Conservation (phyloP, 2,329 filamentous ascomycete genomes). For the Fusarium burgessii region DNA sequence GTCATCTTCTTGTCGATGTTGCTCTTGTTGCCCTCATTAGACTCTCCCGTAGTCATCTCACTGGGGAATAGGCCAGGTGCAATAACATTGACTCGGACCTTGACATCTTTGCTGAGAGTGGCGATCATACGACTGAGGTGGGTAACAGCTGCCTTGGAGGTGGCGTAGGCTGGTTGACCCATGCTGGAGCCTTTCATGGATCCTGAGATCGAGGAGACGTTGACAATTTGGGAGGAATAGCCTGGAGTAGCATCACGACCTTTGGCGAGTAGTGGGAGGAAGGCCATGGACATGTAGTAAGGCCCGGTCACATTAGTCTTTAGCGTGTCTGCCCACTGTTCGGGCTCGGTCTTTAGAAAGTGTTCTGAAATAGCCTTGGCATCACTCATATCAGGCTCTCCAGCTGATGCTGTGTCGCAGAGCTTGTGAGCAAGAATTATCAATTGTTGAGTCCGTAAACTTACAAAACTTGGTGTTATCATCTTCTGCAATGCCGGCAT, state of each 20-base stretch:
- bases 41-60: constrained; percentile 12
- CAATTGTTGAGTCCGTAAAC: fast-evolving
- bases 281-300: constrained; percentile 15
- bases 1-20: neutral
- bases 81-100: constrained; percentile 12
- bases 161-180: constrained; percentile 1
- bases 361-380: constrained; percentile 8
- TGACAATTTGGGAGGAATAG: neutral
- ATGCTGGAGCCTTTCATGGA: constrained; percentile 5
- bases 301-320: constrained; percentile 1
- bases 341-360: neutral
- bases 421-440: fast-evolving
- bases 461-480: constrained; percentile 13
- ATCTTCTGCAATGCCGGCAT: constrained; percentile 7
- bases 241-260: neutral
- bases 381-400: neutral
- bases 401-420: neutral
- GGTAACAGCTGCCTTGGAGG: constrained; percentile 6
- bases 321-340: neutral
- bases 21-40: constrained; percentile 4
- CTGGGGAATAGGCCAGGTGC: constrained; percentile 1
- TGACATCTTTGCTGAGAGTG: constrained; percentile 13
- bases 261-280: neutral
- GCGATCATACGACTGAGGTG: constrained; percentile 21
- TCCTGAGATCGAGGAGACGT: neutral